Evolutionary conservation across 2,329 filamentous ascomycete genomes (phyloP).

Genomic region (Colletotrichum magnum): DNA sequence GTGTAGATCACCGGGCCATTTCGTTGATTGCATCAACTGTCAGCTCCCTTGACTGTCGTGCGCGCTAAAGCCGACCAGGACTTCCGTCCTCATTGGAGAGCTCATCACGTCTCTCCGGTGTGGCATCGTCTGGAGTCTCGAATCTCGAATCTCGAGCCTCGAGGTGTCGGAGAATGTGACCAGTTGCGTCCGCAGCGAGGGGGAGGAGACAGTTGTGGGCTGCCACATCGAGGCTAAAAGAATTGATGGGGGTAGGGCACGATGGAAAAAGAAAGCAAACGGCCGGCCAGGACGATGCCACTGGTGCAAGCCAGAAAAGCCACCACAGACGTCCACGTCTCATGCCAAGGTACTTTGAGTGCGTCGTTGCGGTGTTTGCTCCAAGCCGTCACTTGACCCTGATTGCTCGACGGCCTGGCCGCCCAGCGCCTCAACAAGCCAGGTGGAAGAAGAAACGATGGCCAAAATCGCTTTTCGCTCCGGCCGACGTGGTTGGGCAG

Average conservation of each 20-base stretch:
- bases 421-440: neutral
- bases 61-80: neutral
- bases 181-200: neutral
- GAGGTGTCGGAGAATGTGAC: constrained; percentile 9
- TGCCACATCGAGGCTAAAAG: constrained; percentile 20
- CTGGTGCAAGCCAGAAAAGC: constrained; percentile 29
- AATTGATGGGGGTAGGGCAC: constrained; percentile 16
- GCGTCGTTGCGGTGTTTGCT: constrained; percentile 9
- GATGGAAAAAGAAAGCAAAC: constrained; percentile 34
- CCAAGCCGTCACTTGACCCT: constrained; percentile 7
- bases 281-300: constrained; percentile 24
- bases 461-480: constrained; percentile 1
- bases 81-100: neutral
- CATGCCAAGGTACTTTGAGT: constrained; percentile 18
- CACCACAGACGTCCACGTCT: constrained; percentile 14
- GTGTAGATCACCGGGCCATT: neutral
- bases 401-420: neutral
- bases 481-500: constrained; percentile 1
- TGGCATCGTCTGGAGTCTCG: neutral
- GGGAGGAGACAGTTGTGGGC: constrained; percentile 8
- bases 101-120: neutral
- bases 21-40: constrained; percentile 11
- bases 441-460: neutral
- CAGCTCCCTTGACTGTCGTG: neutral
- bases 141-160: neutral